phyloP scores from a whole-genome alignment of 2,329 filamentous ascomycete species.

The Venturia effusa region DNA sequence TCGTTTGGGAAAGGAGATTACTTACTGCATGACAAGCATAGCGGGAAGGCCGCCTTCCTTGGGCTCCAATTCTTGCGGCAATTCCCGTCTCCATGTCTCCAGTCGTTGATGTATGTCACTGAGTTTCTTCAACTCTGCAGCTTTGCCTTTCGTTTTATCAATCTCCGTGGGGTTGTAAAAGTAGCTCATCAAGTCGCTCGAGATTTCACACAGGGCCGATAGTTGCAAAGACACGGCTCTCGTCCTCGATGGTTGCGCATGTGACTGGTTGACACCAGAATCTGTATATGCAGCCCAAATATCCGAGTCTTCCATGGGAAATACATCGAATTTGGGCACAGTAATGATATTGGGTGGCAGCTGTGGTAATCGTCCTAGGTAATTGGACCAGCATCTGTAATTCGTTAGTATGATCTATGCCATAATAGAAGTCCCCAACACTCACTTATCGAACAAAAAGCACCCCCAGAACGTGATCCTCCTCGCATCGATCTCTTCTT shows the following conservation, averaged over 20 bases:
- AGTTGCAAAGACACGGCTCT: conserved; percentile 74
- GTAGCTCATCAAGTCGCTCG: conserved; percentile 74
- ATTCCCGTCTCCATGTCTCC: conserved; percentile 75
- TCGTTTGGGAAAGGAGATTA: conserved; percentile 17
- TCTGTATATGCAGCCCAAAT: conserved; percentile 86
- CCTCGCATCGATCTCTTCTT: conserved; percentile 79
- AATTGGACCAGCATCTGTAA: conserved; percentile 81
- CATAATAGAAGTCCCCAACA: conserved; percentile 6
- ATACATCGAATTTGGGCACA: conserved; percentile 81
- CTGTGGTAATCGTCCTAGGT: conserved; percentile 83
- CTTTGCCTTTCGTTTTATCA: conserved; percentile 57
- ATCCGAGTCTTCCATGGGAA: conserved; percentile 76
- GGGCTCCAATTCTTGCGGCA: conserved; percentile 79
- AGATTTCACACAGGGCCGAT: conserved; percentile 80
- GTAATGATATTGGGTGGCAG: conserved; percentile 69
- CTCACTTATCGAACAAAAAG: conserved; percentile 86
- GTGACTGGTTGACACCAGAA: conserved; percentile 59
- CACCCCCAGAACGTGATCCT: conserved; percentile 96
- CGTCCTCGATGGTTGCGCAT: conserved; percentile 71
- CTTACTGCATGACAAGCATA: conserved; percentile 78
- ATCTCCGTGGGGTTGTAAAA: conserved; percentile 75
- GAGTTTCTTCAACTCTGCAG: conserved; percentile 80
- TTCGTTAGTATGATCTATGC: not conserved
- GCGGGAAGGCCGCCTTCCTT: conserved; percentile 83
- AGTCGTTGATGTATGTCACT: conserved; percentile 83